Conservation (phyloP, 441 rosid genomes). For the Erysimum pusillum region DNA sequence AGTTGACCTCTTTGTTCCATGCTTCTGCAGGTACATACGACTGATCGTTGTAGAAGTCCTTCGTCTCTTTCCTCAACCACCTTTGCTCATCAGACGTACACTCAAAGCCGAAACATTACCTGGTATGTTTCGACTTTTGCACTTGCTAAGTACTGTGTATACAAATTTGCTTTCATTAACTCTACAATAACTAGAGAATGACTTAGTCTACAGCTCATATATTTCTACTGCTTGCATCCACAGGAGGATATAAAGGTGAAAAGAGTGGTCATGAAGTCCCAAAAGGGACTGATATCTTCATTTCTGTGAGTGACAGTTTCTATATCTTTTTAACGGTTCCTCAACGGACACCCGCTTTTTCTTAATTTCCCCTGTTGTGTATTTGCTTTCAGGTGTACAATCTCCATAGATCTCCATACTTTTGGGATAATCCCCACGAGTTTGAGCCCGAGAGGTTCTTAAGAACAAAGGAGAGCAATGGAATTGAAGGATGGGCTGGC, state of each 20-base stretch:
- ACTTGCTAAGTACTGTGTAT: neutral
- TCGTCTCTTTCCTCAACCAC: constrained; percentile 96
- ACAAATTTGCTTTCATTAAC: neutral
- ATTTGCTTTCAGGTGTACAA: constrained; percentile 70
- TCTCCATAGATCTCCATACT: constrained; percentile 91
- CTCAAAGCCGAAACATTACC: constrained; percentile 79
- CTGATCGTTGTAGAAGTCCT: constrained; percentile 88
- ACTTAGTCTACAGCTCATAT: neutral
- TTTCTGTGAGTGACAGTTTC: constrained; percentile 67
- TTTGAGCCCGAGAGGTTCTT: constrained; percentile 89
- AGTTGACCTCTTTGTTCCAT: neutral
- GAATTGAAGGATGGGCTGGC: constrained; percentile 89
- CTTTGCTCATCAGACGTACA: constrained; percentile 86
- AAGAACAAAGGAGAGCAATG: constrained; percentile 58
- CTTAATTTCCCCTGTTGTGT: neutral
- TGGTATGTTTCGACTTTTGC: constrained; percentile 51
- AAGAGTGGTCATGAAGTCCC: constrained; percentile 78
- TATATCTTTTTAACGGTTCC: neutral
- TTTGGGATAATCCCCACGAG: constrained; percentile 78
- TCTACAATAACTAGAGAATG: neutral
- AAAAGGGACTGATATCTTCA: constrained; percentile 85
- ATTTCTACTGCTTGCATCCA: constrained; percentile 12
- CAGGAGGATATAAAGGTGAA: constrained; percentile 90
- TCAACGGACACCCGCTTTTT: neutral
- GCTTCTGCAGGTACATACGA: constrained; percentile 71